phyloP scores from a whole-genome alignment of 2,329 filamentous ascomycete species.

The Clonostachys byssicola region DNA sequence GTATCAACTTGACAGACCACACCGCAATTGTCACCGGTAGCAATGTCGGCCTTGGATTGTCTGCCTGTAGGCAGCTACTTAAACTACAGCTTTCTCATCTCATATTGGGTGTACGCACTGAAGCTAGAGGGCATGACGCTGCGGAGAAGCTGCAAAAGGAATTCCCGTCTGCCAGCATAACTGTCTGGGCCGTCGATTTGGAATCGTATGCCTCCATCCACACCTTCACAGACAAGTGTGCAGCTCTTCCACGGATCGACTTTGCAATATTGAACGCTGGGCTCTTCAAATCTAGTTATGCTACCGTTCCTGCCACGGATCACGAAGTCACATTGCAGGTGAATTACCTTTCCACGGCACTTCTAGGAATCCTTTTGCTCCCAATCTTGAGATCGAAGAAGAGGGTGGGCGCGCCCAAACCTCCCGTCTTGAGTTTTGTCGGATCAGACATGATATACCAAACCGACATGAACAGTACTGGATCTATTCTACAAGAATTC shows the following conservation, averaged over 20 bases:
- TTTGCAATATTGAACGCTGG: conserved; percentile 42
- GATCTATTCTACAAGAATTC: conserved; percentile 20
- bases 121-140: conserved; percentile 3
- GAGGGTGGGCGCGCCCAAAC: conserved; percentile 7
- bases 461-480: conserved; percentile 10
- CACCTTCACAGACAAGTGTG: conserved; percentile 25
- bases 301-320: conserved; percentile 8
- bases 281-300: conserved; percentile 13
- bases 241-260: no score
- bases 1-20: background rate
- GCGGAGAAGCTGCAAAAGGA: background rate
- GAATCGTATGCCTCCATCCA: conserved; percentile 26
- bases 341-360: conserved; percentile 20
- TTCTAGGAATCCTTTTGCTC: conserved; percentile 18
- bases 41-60: conserved; percentile 40
- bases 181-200: conserved; percentile 24
- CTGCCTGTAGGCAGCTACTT: conserved; percentile 31
- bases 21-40: conserved; percentile 30
- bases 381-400: conserved; percentile 10
- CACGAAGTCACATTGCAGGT: conserved; percentile 24
- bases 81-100: conserved; percentile 27
- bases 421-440: conserved; percentile 15
- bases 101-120: conserved; percentile 34
- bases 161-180: background rate
- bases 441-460: conserved; percentile 17